A percentile compares a stretch with the other conserved stretches of the same genome.
Conservation (phyloP, 202 grass and related monocot genomes). For the Panicum hallii region DNA sequence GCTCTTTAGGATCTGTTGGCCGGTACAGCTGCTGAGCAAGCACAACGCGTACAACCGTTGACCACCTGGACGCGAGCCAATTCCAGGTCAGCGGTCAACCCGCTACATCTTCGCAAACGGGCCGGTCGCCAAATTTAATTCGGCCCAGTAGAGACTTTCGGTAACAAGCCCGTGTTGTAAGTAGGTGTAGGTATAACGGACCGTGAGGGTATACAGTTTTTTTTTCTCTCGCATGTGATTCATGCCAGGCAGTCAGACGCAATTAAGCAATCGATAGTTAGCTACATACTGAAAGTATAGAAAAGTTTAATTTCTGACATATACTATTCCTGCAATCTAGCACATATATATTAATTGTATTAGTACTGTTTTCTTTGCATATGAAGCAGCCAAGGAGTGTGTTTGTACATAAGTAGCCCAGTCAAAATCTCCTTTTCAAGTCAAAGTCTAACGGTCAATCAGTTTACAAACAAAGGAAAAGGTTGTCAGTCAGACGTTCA, state of each 20-base stretch:
- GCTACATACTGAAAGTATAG: no score
- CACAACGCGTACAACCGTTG: not conserved
- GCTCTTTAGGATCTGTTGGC: not conserved
- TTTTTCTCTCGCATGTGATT: no score
- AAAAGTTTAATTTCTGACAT: no score
- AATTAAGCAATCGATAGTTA: no score
- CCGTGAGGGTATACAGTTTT: no score
- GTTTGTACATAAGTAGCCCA: not conserved
- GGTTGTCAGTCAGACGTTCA: not conserved
- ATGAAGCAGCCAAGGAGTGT: not conserved
- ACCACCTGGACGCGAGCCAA: not conserved
- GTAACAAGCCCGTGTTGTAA: no score
- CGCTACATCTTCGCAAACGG: not conserved
- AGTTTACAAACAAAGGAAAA: not conserved
- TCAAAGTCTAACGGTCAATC: not conserved
- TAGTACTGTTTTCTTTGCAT: not conserved
- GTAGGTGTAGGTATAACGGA: no score
- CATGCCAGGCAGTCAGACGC: no score
- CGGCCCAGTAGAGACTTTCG: not conserved
- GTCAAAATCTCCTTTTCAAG: not conserved
- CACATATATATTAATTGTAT: no score
- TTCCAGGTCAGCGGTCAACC: slow-evolving; percentile 19
- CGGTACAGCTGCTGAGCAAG: not conserved
- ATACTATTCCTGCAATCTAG: no score
- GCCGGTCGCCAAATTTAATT: not conserved